Percentiles rank a stretch among this genome's conserved stretches.
Evolutionary conservation across 345 rosid species (phyloP).

Genomic region (Clausena lansium): DNA sequence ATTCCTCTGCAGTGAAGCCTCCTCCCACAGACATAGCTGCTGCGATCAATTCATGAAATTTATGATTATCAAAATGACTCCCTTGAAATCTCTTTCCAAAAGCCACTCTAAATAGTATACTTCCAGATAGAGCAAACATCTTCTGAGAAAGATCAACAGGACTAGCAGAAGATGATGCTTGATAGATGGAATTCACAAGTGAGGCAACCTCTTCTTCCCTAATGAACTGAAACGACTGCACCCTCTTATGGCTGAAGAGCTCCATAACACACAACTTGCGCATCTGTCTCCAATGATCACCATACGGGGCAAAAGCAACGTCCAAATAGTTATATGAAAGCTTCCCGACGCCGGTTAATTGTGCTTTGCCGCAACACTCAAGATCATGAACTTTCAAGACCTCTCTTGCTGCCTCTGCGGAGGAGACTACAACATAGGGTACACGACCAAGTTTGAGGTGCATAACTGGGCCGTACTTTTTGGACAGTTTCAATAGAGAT

Average conservation of each 20-base stretch:
- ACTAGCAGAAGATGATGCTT: conserved; percentile 14
- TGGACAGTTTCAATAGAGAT: conserved; percentile 32
- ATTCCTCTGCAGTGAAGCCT: conserved; percentile 20
- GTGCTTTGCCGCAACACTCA: conserved; percentile 32
- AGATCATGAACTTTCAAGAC: conserved; percentile 33
- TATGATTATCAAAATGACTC: conserved; percentile 10
- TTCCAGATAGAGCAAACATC: conserved; percentile 24
- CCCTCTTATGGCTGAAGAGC: conserved; percentile 30
- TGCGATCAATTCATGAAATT: conserved; percentile 8
- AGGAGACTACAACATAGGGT: conserved; percentile 27
- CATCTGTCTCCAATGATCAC: conserved; percentile 34
- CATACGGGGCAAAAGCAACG: conserved; percentile 30
- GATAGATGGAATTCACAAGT: conserved; percentile 28
- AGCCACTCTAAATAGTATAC: conserved; percentile 30
- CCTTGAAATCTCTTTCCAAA: conserved; percentile 35
- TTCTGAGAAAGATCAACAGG: conserved; percentile 32
- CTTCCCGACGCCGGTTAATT: conserved; percentile 12
- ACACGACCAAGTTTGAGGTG: conserved; percentile 27
- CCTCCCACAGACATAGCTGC: conserved; percentile 15
- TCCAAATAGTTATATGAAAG: conserved; percentile 22
- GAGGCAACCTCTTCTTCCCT: conserved; percentile 37
- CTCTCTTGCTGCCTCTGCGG: conserved; percentile 32
- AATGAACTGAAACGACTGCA: conserved; percentile 30
- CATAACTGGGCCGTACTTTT: conserved; percentile 34
- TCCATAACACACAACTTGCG: conserved; percentile 28